Evolutionary conservation across 306 rosid genomes (phyloP), one percentile per base, ranked within the genome.

Genomic region (Quercus cerris): DNA sequence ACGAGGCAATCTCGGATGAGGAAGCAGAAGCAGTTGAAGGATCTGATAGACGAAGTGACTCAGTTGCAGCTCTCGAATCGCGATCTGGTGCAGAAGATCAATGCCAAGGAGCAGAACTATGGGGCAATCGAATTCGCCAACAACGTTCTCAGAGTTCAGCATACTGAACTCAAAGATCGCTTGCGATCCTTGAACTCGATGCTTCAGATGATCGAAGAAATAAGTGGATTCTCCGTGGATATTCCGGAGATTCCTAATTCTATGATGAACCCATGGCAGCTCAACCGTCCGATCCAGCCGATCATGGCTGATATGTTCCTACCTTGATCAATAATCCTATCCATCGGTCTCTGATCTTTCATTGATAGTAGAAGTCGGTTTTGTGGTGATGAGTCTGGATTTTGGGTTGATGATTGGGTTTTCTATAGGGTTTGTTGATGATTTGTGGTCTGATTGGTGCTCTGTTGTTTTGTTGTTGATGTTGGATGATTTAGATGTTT

Each of bases 1-100:
- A 98, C 99, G 1, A 71, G 99, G 77, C 90, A 97, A 4, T 95
- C 99, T 5, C 74, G 99, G 84, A 83, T 90, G 94, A 91, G 87
- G 86, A 95, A 95, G 88, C 99, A 95, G 92, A 93, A 93, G 82
- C 98, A 87, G 75, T 3, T 95, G 77, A 94, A 91, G 83, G 97
- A 91, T 75, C 81, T 93, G 82, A 84, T 89, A 20, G 75, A 81
- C 58, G 98, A 95, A 59, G 62, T 76, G 27, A 81, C 79, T 67
- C 85, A 75, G 49, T 84, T 95, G 38, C 90, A 88, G 63, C 71
- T 73, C n/a, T 73, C 86, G 2, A 95, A 87, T 79, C 75, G 28
- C 77, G 89, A 85, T 41, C 71, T 95, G 18, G 58, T 7, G 77
- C 86, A 88, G 82, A 79, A 66, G 61, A 80, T 95, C 49, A 83